Evolutionary conservation across 805 yeast species (phyloP).

Genomic region (Ogataea methanolica): DNA sequence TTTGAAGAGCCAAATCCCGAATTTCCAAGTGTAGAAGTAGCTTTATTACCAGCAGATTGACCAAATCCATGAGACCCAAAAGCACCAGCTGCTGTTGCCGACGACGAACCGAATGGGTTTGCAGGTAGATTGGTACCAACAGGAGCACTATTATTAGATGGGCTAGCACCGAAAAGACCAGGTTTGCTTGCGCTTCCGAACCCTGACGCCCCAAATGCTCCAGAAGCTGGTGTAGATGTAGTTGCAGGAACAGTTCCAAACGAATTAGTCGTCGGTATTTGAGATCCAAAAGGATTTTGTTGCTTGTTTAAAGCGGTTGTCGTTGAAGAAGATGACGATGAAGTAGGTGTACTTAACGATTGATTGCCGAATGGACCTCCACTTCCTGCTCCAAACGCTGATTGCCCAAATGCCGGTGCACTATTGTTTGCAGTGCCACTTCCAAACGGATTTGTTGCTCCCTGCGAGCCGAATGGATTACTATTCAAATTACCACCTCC

Average conservation of each 20-base stretch:
- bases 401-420: neutral
- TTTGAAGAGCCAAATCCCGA: conserved; percentile 13
- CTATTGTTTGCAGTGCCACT: too few relatives aligned
- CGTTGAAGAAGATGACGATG: neutral
- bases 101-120: conserved; percentile 21
- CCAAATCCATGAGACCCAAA: conserved; percentile 6
- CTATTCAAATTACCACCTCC: too few relatives aligned
- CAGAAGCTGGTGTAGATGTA: neutral
- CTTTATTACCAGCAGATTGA: neutral
- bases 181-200: conserved; percentile 1
- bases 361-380: neutral
- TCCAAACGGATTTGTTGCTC: neutral
- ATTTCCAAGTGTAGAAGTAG: conserved; percentile 8
- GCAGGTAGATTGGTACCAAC: conserved; percentile 10
- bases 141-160: too few relatives aligned
- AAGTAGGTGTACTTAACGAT: too few relatives aligned
- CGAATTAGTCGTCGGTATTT: conserved; percentile 3
- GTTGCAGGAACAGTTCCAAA: conserved; percentile 3
- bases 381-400: neutral
- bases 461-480: neutral
- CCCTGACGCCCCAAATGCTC: conserved; percentile 12
- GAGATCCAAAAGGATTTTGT: conserved; percentile 4
- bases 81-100: conserved; percentile 1
- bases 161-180: too few relatives aligned
- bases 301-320: neutral